Evolutionary conservation across 768 basidiomycete genomes (phyloP), one percentile per base, ranked within the genome.

Genomic region (Xerocomus potaroensis): DNA sequence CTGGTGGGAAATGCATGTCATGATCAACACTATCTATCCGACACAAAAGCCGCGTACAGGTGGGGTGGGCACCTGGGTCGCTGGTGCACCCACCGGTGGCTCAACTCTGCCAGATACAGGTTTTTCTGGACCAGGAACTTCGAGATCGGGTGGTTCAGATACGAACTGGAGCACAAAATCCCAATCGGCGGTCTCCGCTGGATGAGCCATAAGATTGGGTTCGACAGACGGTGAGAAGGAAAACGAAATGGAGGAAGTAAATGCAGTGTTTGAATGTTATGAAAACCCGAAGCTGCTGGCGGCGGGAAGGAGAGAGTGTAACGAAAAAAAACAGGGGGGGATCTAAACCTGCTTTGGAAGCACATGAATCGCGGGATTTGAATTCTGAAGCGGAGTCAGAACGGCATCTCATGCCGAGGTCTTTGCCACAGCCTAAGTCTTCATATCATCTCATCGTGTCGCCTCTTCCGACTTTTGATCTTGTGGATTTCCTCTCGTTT

Each of bases 401-500:
- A 21, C 55, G 55, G 55, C 54, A 42, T 29, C 5, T 15, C 8
- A 41, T 52, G 58, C 56, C 56, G 58, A n/a, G 10, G 4, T 27
- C 2, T 12, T 27, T 11, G 27, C 27, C 27, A 6, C 27, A 27
- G 7, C 27, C 27, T n/a, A 24, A 21, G 22, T 29, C 12, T 19
- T 4, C 16, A 5, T 10, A 19, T n/a, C n/a, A 45, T 39, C 16
- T 36, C 41, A 4, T 36, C 48, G 37, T 46, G 27, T 36, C 49
- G 54, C 40, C 52, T 49, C 57, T 58, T 67, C 56, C 51, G 50
- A 39, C 37, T 47, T 55, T 93, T 93, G 41, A 81, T 72, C 62
- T 72, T 77, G 61, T 93, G 80, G 31, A 90, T 84, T 67, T 86
- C 83, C 67, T 95, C 91, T 44, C 92, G 77, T 63, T 84, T 79